Evolutionary conservation across 805 yeast genomes (phyloP).

Genomic region (Suhomyces xylopsoci): DNA sequence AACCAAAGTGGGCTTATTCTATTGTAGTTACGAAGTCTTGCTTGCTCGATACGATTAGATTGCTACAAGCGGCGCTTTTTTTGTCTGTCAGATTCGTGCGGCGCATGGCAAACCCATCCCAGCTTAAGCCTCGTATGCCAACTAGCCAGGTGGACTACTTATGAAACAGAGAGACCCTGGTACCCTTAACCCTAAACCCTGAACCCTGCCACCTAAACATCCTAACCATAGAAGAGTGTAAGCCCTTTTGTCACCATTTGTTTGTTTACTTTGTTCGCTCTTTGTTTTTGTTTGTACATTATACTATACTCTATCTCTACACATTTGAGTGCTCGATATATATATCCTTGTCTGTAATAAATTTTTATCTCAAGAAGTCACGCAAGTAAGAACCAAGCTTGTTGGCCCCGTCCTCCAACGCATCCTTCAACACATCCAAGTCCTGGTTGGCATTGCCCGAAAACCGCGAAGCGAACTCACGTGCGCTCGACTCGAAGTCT

Average conservation of each 20-base stretch:
- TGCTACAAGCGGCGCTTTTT: not conserved
- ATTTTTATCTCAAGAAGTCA: conserved; percentile 73
- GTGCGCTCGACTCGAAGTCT: conserved; percentile 56
- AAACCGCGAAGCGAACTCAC: conserved; percentile 65
- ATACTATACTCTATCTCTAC: no score
- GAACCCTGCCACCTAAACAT: no score
- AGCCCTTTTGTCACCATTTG: no score
- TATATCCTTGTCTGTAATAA: no score
- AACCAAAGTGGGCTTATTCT: not conserved
- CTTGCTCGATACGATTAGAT: not conserved
- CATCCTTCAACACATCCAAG: conserved; percentile 83
- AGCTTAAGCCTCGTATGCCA: no score
- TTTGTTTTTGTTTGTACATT: no score
- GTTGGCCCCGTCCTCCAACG: conserved; percentile 89
- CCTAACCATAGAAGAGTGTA: no score
- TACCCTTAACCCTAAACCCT: no score
- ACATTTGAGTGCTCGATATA: no score
- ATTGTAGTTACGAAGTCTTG: not conserved
- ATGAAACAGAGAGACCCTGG: no score
- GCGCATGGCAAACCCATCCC: not conserved
- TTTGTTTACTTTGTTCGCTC: no score
- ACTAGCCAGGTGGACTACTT: not conserved
- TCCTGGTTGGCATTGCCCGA: conserved; percentile 84
- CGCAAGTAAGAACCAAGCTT: conserved; percentile 82
- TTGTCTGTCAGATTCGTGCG: not conserved